phyloP scores from a whole-genome alignment of 495 filamentous ascomycete genomes.

The Penicillium roqueforti region DNA sequence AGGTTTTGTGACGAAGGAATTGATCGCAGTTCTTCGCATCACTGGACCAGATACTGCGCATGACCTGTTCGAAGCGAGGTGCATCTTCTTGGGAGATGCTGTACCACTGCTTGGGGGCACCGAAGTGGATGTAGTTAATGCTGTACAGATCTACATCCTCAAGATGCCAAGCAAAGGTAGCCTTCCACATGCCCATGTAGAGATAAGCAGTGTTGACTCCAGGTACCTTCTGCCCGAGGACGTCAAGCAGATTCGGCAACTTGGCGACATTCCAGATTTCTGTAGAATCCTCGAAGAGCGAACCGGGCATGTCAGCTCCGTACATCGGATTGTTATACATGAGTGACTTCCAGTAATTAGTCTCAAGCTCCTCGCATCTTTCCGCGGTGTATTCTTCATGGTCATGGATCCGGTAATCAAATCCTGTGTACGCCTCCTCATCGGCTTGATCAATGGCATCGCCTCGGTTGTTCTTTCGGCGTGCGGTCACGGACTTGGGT shows the following conservation, averaged over 20 bases:
- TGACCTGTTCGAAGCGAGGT: constrained; percentile 87
- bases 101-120: constrained; percentile 98
- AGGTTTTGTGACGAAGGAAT: constrained; percentile 96
- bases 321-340: constrained; percentile 94
- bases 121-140: constrained; percentile 99
- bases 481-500: constrained; percentile 57
- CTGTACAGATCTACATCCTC: constrained; percentile 99
- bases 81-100: constrained; percentile 97
- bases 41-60: constrained; percentile 91
- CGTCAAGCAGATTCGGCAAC: constrained; percentile 87
- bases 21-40: constrained; percentile 97
- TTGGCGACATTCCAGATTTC: constrained; percentile 91
- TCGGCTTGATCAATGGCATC: constrained; percentile 69
- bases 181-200: constrained; percentile 99
- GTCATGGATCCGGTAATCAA: constrained; percentile 81
- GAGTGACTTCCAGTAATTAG: constrained; percentile 91
- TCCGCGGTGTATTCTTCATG: constrained; percentile 82
- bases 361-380: constrained; percentile 88
- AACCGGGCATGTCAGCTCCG: constrained; percentile 93
- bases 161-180: constrained; percentile 97
- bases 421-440: constrained; percentile 79
- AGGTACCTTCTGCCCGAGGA: constrained; percentile 89
- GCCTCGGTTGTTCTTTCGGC: constrained; percentile 75
- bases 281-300: constrained; percentile 86
- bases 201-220: constrained; percentile 99